These are phyloP conservation scores for Mortierella sp. DNA, from an alignment of 371 early-diverging fungal genomes.

Conservation along the genomic window DNA sequence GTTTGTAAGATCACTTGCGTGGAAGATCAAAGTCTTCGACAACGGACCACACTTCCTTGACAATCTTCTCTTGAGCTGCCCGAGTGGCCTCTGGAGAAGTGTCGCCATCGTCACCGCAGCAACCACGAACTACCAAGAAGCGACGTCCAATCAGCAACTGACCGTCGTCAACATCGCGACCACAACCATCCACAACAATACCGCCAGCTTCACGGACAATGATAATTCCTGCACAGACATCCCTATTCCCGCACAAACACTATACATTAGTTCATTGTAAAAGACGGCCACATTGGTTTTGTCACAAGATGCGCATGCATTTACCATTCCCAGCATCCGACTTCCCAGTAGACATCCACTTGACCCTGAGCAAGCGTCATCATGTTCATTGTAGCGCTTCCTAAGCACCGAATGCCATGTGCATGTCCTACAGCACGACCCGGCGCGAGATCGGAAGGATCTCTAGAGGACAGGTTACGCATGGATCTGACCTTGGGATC, in stretches of 20 bases:
- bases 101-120: constrained; percentile 43
- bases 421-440: constrained; percentile 62
- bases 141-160: constrained; percentile 54
- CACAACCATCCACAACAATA: constrained; percentile 69
- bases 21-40: constrained; percentile 41
- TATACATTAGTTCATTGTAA: constrained; percentile 2
- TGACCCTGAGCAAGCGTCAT: constrained; percentile 85
- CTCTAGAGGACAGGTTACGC: constrained; percentile 56
- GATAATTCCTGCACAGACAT: constrained; percentile 81
- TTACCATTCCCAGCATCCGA: constrained; percentile 82
- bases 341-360: constrained; percentile 92
- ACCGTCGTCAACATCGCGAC: constrained; percentile 42
- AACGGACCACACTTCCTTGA: constrained; percentile 52
- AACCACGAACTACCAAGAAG: constrained; percentile 43
- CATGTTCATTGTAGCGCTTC: constrained; percentile 85
- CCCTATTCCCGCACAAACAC: constrained; percentile 62
- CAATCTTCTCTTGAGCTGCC: constrained; percentile 43
- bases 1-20: constrained; percentile 31
- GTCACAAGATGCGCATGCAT: too few species aligned
- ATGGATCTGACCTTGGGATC: constrained; percentile 76
- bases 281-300: too few species aligned
- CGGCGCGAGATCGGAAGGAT: constrained; percentile 32
- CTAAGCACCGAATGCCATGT: constrained; percentile 82
- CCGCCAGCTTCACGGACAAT: constrained; percentile 83
- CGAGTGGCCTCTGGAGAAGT: constrained; percentile 28